Conservation (phyloP, 306 rosid genomes). For the Quercus gilva region DNA sequence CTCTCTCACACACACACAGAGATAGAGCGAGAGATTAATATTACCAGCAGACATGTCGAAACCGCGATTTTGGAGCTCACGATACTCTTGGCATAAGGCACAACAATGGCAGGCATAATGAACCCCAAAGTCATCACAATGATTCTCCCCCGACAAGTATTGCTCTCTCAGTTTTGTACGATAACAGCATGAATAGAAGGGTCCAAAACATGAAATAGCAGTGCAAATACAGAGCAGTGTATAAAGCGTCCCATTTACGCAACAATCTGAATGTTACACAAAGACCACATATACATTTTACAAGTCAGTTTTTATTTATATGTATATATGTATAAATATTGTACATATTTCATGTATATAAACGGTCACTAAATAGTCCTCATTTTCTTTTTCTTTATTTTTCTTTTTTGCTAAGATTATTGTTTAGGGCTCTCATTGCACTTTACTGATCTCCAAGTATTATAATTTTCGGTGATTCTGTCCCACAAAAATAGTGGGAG, state of each 20-base stretch:
- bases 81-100: conserved; percentile 76
- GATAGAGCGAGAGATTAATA: neutral
- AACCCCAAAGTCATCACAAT: conserved; percentile 46
- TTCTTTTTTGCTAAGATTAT: too few relatives aligned
- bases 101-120: conserved; percentile 66
- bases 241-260: conserved; percentile 52
- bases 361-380: neutral
- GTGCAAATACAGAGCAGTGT: neutral
- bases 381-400: too few relatives aligned
- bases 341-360: too few relatives aligned
- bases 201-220: neutral
- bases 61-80: conserved; percentile 63
- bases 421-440: too few relatives aligned
- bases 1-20: too few relatives aligned
- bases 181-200: conserved; percentile 58
- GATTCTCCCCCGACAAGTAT: conserved; percentile 20
- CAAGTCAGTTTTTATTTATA: too few relatives aligned
- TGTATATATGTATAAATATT: too few relatives aligned
- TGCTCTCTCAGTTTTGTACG: conserved; percentile 62
- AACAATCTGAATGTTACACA: conserved; percentile 47
- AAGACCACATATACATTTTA: too few relatives aligned
- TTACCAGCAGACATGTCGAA: conserved; percentile 63
- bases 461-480: too few relatives aligned
- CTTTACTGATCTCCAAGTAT: too few relatives aligned
- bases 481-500: too few relatives aligned